Percentiles rank a stretch among this genome's conserved stretches.
phyloP scores from a whole-genome alignment of 176 grass and related monocot genomes.

The Paspalum vaginatum region DNA sequence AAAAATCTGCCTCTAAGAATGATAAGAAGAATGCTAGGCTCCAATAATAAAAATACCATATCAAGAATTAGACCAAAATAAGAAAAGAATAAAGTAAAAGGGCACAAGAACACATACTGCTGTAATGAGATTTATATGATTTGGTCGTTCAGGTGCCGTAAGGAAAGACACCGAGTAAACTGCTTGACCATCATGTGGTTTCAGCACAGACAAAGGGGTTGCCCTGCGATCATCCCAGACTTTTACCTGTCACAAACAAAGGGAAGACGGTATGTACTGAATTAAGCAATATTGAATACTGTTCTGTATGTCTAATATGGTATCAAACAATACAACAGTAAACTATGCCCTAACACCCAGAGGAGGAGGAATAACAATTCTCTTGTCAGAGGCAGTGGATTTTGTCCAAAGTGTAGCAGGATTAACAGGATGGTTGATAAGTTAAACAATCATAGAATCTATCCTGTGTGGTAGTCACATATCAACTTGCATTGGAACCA shows the following conservation, averaged over 20 bases:
- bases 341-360: neutral
- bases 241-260: slow-evolving; percentile 70
- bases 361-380: neutral
- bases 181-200: slow-evolving; percentile 79
- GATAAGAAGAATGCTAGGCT: neutral
- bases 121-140: slow-evolving; percentile 95
- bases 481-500: neutral
- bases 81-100: neutral
- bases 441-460: neutral
- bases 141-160: slow-evolving; percentile 72
- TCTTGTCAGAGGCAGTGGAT: neutral
- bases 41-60: neutral
- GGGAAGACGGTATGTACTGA: neutral
- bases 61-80: neutral
- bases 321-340: neutral
- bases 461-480: neutral
- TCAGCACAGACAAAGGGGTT: slow-evolving; percentile 63
- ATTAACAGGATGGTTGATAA: neutral
- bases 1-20: neutral
- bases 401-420: slow-evolving; percentile 12
- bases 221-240: slow-evolving; percentile 89
- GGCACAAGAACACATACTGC: slow-evolving; percentile 60
- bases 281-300: slow-evolving; percentile 18
- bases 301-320: slow-evolving; percentile 8
- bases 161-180: slow-evolving; percentile 85